Conservation (phyloP, 176 grass and related monocot species). For the Miscanthus lutarioriparius region DNA sequence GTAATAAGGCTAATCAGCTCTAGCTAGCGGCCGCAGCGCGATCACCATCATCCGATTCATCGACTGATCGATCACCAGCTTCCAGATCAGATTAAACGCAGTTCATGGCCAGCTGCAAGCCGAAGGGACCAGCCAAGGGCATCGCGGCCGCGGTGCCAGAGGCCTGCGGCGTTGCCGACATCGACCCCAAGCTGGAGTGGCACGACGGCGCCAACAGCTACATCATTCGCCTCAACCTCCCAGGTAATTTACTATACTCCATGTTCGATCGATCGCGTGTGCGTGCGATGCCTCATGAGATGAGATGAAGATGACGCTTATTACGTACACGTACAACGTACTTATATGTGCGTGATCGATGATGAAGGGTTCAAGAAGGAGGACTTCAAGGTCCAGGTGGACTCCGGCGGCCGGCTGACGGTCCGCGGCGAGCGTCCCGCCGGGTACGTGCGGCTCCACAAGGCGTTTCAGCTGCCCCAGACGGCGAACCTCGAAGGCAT, state of each 20-base stretch:
- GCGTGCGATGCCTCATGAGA: background rate
- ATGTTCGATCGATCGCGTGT: background rate
- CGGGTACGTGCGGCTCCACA: slow-evolving; percentile 40
- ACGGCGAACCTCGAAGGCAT: slow-evolving; percentile 42
- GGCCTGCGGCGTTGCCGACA: slow-evolving; percentile 14
- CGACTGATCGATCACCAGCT: background rate
- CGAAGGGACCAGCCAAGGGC: background rate
- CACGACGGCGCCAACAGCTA: slow-evolving; percentile 10
- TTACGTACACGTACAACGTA: too few species aligned
- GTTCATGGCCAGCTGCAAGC: slow-evolving; percentile 18
- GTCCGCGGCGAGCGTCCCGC: slow-evolving; percentile 42
- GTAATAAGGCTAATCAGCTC: background rate
- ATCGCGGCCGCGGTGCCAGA: background rate
- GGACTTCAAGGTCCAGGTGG: slow-evolving; percentile 53
- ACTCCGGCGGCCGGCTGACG: slow-evolving; percentile 42
- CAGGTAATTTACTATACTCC: slow-evolving; percentile 39
- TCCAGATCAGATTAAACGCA: background rate
- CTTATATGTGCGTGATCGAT: too few species aligned
- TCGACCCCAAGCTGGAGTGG: slow-evolving; percentile 35
- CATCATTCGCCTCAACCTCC: slow-evolving; percentile 44
- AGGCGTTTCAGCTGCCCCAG: slow-evolving; percentile 42
- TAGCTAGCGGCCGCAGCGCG: background rate
- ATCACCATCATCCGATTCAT: background rate
- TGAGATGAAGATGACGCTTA: too few species aligned
- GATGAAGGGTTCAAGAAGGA: slow-evolving; percentile 56